These are phyloP conservation scores for Penicillium sp. DNA, from an alignment of 2,329 filamentous ascomycete genomes.

Conservation along the genomic window DNA sequence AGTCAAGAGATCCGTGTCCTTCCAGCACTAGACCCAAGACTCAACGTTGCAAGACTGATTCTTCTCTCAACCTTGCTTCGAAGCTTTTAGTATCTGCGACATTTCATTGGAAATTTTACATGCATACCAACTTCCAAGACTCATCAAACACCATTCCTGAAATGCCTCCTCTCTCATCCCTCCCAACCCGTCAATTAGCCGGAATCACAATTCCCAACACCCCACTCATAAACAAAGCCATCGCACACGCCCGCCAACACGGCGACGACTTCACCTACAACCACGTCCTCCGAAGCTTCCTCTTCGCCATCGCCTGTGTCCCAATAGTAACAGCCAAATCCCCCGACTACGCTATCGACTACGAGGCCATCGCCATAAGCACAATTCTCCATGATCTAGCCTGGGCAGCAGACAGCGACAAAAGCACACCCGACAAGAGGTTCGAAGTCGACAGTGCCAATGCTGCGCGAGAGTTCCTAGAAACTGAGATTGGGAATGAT, in stretches of 20 bases:
- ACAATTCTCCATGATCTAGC: slow-evolving; percentile 30
- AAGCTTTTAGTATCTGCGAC: neutral
- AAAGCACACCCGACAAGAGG: slow-evolving; percentile 40
- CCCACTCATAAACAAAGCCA: neutral
- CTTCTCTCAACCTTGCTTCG: too few relatives aligned
- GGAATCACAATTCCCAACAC: neutral
- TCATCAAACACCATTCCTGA: slow-evolving; percentile 16
- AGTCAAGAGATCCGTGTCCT: too few relatives aligned
- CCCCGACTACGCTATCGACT: neutral
- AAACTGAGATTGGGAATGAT: slow-evolving; percentile 32
- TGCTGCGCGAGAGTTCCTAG: slow-evolving; percentile 46
- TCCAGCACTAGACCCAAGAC: too few relatives aligned
- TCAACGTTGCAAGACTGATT: too few relatives aligned
- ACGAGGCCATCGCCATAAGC: neutral
- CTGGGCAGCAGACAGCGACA: slow-evolving; percentile 42
- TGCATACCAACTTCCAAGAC: neutral
- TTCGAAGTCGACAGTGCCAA: slow-evolving; percentile 56
- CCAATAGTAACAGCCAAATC: neutral
- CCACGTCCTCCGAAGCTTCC: neutral
- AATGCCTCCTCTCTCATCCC: neutral
- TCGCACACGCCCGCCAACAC: neutral
- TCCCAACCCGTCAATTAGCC: neutral
- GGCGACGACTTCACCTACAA: neutral
- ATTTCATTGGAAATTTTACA: neutral
- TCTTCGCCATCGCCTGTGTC: neutral